Evolutionary conservation across 306 rosid species (phyloP), one percentile per base, ranked within the genome.

Genomic region (Acacia confusa): DNA sequence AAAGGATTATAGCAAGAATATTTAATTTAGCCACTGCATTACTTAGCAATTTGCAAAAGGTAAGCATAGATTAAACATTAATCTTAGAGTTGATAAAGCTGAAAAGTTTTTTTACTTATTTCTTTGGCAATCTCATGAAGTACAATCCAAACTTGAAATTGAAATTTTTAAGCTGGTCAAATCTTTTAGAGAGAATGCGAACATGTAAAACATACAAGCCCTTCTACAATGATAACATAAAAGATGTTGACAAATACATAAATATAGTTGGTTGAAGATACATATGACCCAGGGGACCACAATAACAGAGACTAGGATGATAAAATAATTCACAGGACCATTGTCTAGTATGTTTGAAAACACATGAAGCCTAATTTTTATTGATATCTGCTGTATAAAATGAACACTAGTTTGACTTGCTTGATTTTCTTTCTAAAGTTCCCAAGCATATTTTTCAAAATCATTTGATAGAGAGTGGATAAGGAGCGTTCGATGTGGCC

Each of bases 231-330:
- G 75, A 79, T 72, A 72, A 22, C 24, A 9, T 60, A 83, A 70
- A 86, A 77, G 25, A 78, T 72, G 74, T 19, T 47, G 70, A 84
- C 30, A 66, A 53, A 72, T 34, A 45, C 30, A 64, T 76, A 27
- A 69, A 65, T 50, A 83, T 40, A 76, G 69, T 82, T 71, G 82
- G 71, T 84, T 82, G 80, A 73, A 73, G 87, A 81, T 87, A 61
- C 78, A 82, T 67, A 82, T 84, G 80, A 79, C 60, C 36, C 30
- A 6, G 2, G 81, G 86, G 85, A 84, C 88, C 86, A 83, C 73
- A 8, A 67, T 47, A 67, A 47, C 63, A 19, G 64, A 79, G 76
- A 74, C 79, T 40, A 69, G n/a, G 68, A 68, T 79, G 81, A 85
- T 55, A 55, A 55, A 68, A 73, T 75, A 78, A 65, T 81, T 78